A percentile compares a stretch with the other conserved stretches of the same genome.
phyloP scores from a whole-genome alignment of 306 rosid species.

The Pterocarpus santalinus region DNA sequence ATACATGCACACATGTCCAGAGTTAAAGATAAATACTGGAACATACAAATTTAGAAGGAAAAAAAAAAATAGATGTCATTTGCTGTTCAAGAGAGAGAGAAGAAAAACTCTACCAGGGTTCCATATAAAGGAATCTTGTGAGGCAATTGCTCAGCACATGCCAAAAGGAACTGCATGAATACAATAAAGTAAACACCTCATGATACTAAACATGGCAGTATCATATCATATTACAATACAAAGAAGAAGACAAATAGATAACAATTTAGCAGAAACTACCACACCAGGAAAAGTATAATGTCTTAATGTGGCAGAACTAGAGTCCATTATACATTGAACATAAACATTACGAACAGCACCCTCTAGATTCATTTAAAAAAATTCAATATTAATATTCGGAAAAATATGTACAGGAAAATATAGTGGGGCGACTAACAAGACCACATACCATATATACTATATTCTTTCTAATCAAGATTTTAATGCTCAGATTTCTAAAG shows the following conservation, averaged over 20 bases:
- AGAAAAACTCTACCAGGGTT: conserved; percentile 71
- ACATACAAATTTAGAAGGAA: background rate
- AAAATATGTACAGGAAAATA: background rate
- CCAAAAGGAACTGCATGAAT: conserved; percentile 76
- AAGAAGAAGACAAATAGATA: background rate
- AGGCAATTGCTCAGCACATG: conserved; percentile 89
- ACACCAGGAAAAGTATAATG: background rate
- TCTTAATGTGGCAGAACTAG: background rate
- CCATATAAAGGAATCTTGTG: conserved; percentile 92
- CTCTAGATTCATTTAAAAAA: background rate
- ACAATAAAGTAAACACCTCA: conserved; percentile 32
- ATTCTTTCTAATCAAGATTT: conserved; percentile 10
- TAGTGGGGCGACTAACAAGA: background rate
- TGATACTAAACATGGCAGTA: conserved; percentile 12
- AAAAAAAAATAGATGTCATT: conserved; percentile 1
- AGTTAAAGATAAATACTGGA: conserved; percentile 21
- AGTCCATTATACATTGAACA: conserved; percentile 17
- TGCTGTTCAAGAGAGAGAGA: conserved; percentile 27
- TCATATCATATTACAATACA: background rate
- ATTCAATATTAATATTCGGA: background rate
- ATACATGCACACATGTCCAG: background rate
- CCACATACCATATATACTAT: background rate
- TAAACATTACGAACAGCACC: background rate
- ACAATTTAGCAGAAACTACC: conserved; percentile 12
- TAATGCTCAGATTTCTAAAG: conserved; percentile 28